Base-by-base conservation (phyloP, 495 filamentous ascomycete genomes). In the Tuber indicum region DNA sequence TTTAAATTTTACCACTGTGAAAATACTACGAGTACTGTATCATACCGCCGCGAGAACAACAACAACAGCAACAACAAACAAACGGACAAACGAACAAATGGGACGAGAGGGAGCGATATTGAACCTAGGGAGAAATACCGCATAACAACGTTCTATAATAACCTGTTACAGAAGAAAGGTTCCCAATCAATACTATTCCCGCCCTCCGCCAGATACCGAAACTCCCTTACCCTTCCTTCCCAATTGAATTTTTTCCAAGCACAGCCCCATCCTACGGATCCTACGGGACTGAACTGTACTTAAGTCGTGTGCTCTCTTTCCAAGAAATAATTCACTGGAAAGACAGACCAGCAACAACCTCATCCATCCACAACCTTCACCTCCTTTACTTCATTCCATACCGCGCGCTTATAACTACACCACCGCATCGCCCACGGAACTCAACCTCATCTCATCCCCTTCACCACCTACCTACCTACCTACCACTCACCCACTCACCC, bases 301-400 rank as follows among this genome's bases (percentile, higher is more conserved):
- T 66, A 66, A 66, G 58, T 66, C 58, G 58, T 36, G 58, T 66
- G 58, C 58, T 66, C 58, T 66, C 58, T 66, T 66, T 32, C 58
- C 58, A 0, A 66, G 26, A 62, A 62, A 32, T 32, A 32, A 62
- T 32, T 14, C 52, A 62, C n/a, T n/a, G 12, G 2, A 62, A 62
- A 32, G n/a, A 36, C 58, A 17, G 36, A 36, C 58, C 4, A 32
- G 3, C 58, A 32, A 66, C 14, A 36, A 66, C 12, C 14, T 26
- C 58, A 66, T 36, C 58, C 26, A 36, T 3, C 58, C 36, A 66
- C 58, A 14, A 32, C 58, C 58, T 66, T 12, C 58, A 36, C 58
- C 58, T 36, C 58, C 26, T 36, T 36, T 66, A 17, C 58, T 66
- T 32, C 52, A 62, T 10, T 66, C 17, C 58, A 36, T 66, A 66